A percentile compares a stretch with the other conserved stretches of the same genome.
These are phyloP conservation scores for Fonsecaea monophora DNA, from an alignment of 2,329 filamentous ascomycete genomes.

Conservation along the genomic window DNA sequence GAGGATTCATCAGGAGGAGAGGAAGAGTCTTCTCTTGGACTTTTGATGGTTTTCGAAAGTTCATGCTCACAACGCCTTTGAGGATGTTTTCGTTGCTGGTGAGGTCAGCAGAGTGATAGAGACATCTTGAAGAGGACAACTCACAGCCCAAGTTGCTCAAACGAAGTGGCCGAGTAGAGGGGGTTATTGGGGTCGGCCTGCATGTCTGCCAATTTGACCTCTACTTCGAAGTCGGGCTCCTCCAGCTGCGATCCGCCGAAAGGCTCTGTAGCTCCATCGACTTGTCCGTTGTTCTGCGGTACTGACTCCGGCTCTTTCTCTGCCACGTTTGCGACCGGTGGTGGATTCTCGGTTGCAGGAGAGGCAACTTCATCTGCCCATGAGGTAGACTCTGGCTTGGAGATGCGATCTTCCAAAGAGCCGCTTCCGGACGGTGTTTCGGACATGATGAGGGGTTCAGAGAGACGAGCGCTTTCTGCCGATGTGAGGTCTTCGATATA, in stretches of 20 bases:
- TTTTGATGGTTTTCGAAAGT: slow-evolving; percentile 94
- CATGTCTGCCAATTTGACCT: slow-evolving; percentile 89
- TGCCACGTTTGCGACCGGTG: slow-evolving; percentile 24
- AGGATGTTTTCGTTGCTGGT: slow-evolving; percentile 61
- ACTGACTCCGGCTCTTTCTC: slow-evolving; percentile 8
- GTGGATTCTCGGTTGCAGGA: slow-evolving; percentile 38
- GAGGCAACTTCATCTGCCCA: slow-evolving; percentile 53
- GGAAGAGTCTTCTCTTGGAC: slow-evolving; percentile 95
- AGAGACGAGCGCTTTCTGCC: background rate
- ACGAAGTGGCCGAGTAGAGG: slow-evolving; percentile 81
- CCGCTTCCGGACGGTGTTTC: slow-evolving; percentile 45
- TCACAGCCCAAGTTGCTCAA: slow-evolving; percentile 85
- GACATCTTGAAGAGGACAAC: slow-evolving; percentile 45
- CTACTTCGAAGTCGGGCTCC: slow-evolving; percentile 84
- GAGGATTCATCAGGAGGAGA: slow-evolving; percentile 83
- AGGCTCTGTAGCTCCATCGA: slow-evolving; percentile 50
- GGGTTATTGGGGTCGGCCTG: slow-evolving; percentile 87
- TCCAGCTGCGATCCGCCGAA: slow-evolving; percentile 61
- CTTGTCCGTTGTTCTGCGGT: slow-evolving; percentile 40
- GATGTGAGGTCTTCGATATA: background rate
- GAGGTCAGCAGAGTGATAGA: slow-evolving; percentile 9
- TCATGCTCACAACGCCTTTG: slow-evolving; percentile 78
- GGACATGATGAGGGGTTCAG: slow-evolving; percentile 45
- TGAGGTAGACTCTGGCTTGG: slow-evolving; percentile 49
- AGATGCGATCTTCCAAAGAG: slow-evolving; percentile 58